phyloP scores from a whole-genome alignment of 495 filamentous ascomycete species.

The Xeromyces bisporus region DNA sequence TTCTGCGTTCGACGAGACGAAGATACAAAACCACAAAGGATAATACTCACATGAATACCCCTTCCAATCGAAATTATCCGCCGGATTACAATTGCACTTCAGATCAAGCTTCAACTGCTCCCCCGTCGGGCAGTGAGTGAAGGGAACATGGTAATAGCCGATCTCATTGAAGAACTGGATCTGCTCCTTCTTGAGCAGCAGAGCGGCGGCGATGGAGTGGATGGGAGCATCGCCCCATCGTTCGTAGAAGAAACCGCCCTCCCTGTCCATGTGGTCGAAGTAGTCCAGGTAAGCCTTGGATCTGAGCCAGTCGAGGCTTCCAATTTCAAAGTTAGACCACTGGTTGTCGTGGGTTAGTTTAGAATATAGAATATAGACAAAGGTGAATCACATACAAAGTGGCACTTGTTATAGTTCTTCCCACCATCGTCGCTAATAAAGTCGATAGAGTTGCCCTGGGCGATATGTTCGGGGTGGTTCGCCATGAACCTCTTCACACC shows the following conservation, averaged over 20 bases:
- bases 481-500: conserved; percentile 82
- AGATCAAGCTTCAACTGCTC: conserved; percentile 64
- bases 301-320: conserved; percentile 67
- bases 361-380: no score
- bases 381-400: conserved; percentile 89
- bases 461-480: conserved; percentile 74
- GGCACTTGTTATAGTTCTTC: conserved; percentile 85
- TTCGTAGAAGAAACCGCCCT: conserved; percentile 88
- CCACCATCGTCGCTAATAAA: conserved; percentile 87
- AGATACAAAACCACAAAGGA: background rate
- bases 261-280: conserved; percentile 60
- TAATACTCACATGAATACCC: conserved; percentile 70
- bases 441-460: conserved; percentile 65
- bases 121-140: conserved; percentile 88
- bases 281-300: conserved; percentile 65
- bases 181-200: conserved; percentile 78
- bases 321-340: conserved; percentile 92
- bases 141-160: conserved; percentile 96
- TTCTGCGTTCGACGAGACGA: conserved; percentile 2
- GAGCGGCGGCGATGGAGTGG: conserved; percentile 79
- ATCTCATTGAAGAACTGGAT: conserved; percentile 99
- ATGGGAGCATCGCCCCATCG: conserved; percentile 86
- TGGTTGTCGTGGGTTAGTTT: no score
- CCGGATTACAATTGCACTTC: conserved; percentile 86
- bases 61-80: conserved; percentile 98